Conservation (phyloP, 176 grass and related monocot species). For the Zea mays region Zm-B73-REFERENCE-NAM-5.0 NC_050098.1:226787501-226788000, state of each 20-base stretch:
- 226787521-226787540: slow-evolving; percentile 81
- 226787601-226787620: slow-evolving; percentile 81
- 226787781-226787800: too few relatives aligned
- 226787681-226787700: slow-evolving; percentile 86
- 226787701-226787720: background rate
- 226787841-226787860: slow-evolving; percentile 49
- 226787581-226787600: slow-evolving; percentile 88
- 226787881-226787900: slow-evolving; percentile 37
- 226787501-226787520: slow-evolving; percentile 78
- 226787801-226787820: slow-evolving; percentile 50
- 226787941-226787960: slow-evolving; percentile 10
- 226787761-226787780: too few relatives aligned
- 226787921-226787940: slow-evolving; percentile 48
- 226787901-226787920: slow-evolving; percentile 39
- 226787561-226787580: slow-evolving; percentile 87
- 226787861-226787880: slow-evolving; percentile 16
- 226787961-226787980: background rate
- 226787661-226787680: slow-evolving; percentile 86
- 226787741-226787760: too few relatives aligned
- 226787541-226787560: slow-evolving; percentile 89
- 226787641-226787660: slow-evolving; percentile 94
- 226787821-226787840: slow-evolving; percentile 81
- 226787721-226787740: too few relatives aligned
- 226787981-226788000: background rate
- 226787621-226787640: slow-evolving; percentile 80